Evolutionary conservation across 306 rosid genomes (phyloP).

Genomic region (Spatholobus suberectus): DNA sequence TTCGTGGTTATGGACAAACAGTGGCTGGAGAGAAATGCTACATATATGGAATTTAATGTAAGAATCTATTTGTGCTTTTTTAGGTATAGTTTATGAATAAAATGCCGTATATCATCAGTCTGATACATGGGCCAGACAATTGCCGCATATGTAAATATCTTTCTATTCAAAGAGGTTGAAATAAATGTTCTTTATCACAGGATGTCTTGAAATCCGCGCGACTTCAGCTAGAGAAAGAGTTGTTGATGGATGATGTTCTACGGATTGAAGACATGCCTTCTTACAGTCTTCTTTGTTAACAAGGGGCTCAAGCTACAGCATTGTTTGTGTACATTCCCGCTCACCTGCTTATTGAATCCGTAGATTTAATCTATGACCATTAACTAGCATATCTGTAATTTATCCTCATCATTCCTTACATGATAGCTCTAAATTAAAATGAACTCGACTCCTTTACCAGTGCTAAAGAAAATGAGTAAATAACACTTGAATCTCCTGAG

Average conservation of each 20-base stretch:
- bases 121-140: background rate
- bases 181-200: constrained; percentile 42
- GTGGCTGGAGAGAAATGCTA: constrained; percentile 85
- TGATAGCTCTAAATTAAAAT: constrained; percentile 1
- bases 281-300: constrained; percentile 70
- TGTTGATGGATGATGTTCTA: constrained; percentile 75
- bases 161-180: background rate
- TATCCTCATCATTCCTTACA: constrained; percentile 13
- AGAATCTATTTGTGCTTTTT: constrained; percentile 44
- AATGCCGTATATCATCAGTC: too few species aligned
- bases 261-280: constrained; percentile 97
- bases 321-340: background rate
- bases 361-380: background rate
- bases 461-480: constrained; percentile 25
- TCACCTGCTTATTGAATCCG: background rate
- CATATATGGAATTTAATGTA: constrained; percentile 94
- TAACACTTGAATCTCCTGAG: too few species aligned
- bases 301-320: background rate
- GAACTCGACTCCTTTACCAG: background rate
- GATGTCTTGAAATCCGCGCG: constrained; percentile 77
- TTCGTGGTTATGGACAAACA: constrained; percentile 86
- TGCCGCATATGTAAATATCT: background rate
- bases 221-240: constrained; percentile 80
- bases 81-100: constrained; percentile 3
- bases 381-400: constrained; percentile 28